Percentiles rank a stretch among this genome's conserved stretches.
Conservation (phyloP, 768 basidiomycete genomes). For the Suillus paluster region DNA sequence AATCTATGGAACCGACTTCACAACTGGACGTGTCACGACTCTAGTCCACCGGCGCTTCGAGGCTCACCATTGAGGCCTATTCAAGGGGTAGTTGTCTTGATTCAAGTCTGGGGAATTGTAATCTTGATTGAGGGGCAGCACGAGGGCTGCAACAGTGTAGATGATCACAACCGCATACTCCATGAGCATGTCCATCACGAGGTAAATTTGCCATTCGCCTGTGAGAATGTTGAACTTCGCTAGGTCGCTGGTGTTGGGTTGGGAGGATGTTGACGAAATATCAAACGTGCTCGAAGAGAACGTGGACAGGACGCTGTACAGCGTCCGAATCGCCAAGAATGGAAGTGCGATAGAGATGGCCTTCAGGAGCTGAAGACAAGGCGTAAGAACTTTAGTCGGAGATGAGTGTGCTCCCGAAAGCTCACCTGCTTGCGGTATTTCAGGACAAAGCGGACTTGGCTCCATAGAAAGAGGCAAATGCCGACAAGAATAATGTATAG, state of each 20-base stretch:
- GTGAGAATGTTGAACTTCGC: conserved; percentile 56
- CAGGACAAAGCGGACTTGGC: conserved; percentile 45
- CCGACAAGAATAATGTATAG: conserved; percentile 49
- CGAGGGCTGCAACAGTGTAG: conserved; percentile 34
- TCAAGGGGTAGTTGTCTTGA: conserved; percentile 22
- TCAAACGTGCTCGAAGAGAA: conserved; percentile 52
- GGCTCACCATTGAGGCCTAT: conserved; percentile 31
- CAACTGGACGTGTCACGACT: not conserved
- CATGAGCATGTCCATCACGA: conserved; percentile 58
- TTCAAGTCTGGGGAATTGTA: conserved; percentile 17
- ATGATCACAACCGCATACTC: conserved; percentile 54
- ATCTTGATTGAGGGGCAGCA: conserved; percentile 24
- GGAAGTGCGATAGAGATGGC: conserved; percentile 61
- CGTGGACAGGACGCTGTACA: conserved; percentile 54
- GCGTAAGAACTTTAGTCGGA: conserved; percentile 15
- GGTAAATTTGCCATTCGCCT: conserved; percentile 56
- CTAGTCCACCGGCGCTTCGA: not conserved
- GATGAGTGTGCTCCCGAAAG: conserved; percentile 18
- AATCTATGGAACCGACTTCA: not conserved
- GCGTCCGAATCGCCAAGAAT: conserved; percentile 51
- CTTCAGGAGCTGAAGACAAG: conserved; percentile 50
- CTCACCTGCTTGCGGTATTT: conserved; percentile 36
- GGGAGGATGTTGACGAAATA: conserved; percentile 29
- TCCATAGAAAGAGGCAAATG: conserved; percentile 54
- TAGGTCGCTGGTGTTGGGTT: conserved; percentile 31